These are phyloP conservation scores for Datisca glomerata DNA, from an alignment of 306 rosid genomes.

Conservation along the genomic window DNA sequence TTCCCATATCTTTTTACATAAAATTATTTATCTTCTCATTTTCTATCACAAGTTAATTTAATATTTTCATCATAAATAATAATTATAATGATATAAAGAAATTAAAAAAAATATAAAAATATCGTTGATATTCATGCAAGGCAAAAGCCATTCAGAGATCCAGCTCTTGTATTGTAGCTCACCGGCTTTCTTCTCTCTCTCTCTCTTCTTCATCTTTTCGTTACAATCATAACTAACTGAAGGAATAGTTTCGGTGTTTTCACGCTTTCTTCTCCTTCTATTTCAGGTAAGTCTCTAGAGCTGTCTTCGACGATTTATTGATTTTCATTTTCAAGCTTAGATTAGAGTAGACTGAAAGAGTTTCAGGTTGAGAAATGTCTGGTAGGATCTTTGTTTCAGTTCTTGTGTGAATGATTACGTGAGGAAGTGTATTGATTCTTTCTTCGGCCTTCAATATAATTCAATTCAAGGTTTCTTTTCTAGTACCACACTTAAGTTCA, in stretches of 20 bases:
- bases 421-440: not conserved
- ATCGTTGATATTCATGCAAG: conserved; percentile 1
- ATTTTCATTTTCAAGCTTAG: too few relatives aligned
- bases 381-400: not conserved
- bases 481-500: too few relatives aligned
- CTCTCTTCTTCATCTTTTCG: conserved; percentile 1
- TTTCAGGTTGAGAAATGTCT: too few relatives aligned
- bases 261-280: not conserved
- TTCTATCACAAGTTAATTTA: not conserved
- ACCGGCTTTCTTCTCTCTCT: conserved; percentile 14
- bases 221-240: not conserved
- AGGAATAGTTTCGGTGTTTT: conserved; percentile 1
- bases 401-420: not conserved
- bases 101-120: not conserved
- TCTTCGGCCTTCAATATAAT: not conserved
- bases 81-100: not conserved
- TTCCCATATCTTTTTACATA: conserved; percentile 35
- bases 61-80: not conserved
- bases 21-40: not conserved
- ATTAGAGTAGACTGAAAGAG: too few relatives aligned
- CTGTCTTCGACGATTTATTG: not conserved
- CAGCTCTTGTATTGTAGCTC: conserved; percentile 1
- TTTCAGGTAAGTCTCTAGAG: not conserved
- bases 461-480: not conserved
- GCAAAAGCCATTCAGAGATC: conserved; percentile 3